These are phyloP conservation scores for Chimonanthus salicifolius DNA, from an alignment of 164 flowering plant species.

Conservation along the genomic window DNA sequence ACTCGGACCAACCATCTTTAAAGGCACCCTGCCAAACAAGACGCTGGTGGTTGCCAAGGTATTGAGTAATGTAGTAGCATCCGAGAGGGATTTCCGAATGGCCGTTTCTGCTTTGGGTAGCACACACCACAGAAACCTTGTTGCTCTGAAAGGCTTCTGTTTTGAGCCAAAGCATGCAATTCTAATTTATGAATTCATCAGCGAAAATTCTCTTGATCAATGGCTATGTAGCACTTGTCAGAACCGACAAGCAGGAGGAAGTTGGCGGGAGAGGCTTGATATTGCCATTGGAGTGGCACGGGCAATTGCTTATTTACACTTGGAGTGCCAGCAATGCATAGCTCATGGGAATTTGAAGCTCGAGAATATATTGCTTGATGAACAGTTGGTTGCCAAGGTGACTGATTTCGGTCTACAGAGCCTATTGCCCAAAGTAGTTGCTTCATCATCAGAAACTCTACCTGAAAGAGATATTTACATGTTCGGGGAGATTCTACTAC, in stretches of 20 bases:
- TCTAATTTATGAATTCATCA: slow-evolving; percentile 39
- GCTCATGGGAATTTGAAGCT: slow-evolving; percentile 52
- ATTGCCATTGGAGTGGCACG: slow-evolving; percentile 47
- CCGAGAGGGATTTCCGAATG: slow-evolving; percentile 43
- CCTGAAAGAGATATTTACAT: slow-evolving; percentile 45
- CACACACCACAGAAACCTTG: slow-evolving; percentile 49
- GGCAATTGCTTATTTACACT: slow-evolving; percentile 47
- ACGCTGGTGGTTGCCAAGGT: slow-evolving; percentile 33
- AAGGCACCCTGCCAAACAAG: slow-evolving; percentile 35
- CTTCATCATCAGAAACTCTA: slow-evolving; percentile 34
- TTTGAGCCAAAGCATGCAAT: slow-evolving; percentile 33
- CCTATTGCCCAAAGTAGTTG: slow-evolving; percentile 18
- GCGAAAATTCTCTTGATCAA: slow-evolving; percentile 37
- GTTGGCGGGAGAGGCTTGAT: slow-evolving; percentile 35
- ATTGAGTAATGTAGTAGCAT: slow-evolving; percentile 22
- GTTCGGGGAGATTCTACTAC: slow-evolving; percentile 41
- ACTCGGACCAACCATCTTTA: slow-evolving; percentile 38
- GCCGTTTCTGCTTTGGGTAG: slow-evolving; percentile 39
- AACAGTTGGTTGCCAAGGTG: slow-evolving; percentile 41
- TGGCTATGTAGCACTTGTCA: slow-evolving; percentile 27
- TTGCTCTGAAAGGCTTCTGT: slow-evolving; percentile 46
- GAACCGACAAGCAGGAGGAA: slow-evolving; percentile 11
- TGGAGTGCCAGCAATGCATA: slow-evolving; percentile 41
- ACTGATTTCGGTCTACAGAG: slow-evolving; percentile 41
- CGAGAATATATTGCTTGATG: slow-evolving; percentile 45